Percentiles rank a stretch among this genome's conserved stretches.
Evolutionary conservation across 2,329 filamentous ascomycete species (phyloP).

Genomic region (Trichoderma semiorbis): DNA sequence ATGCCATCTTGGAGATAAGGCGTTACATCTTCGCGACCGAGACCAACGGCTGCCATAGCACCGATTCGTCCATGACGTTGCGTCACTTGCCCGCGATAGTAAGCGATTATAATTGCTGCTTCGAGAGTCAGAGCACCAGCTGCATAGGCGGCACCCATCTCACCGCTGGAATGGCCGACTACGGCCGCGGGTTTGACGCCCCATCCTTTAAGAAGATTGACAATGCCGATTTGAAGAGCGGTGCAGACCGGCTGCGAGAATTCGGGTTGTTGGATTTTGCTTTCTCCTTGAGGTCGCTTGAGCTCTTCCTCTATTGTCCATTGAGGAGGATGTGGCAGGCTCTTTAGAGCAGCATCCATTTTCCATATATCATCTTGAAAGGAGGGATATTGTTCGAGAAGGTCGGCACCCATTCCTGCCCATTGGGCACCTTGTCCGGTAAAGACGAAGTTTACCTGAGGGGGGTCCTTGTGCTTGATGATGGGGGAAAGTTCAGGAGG

Average conservation of each 20-base stretch:
- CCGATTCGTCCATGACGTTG: background rate
- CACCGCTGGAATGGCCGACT: slow-evolving; percentile 12
- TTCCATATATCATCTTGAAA: background rate
- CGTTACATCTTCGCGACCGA: background rate
- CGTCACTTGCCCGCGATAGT: slow-evolving; percentile 1
- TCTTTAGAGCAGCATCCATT: background rate
- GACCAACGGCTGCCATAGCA: slow-evolving; percentile 10
- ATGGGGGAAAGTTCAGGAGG: slow-evolving; percentile 30
- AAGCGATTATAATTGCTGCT: slow-evolving; percentile 2
- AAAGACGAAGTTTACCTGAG: slow-evolving; percentile 25
- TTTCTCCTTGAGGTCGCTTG: background rate
- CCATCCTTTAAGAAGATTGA: background rate
- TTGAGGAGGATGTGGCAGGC: background rate
- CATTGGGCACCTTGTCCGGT: slow-evolving; percentile 36
- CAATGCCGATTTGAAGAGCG: slow-evolving; percentile 3
- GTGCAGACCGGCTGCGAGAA: slow-evolving; percentile 8
- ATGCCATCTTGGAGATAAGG: slow-evolving; percentile 7
- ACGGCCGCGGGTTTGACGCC: background rate
- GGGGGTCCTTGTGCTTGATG: slow-evolving; percentile 23
- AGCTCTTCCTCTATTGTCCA: slow-evolving; percentile 12
- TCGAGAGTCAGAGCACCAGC: slow-evolving; percentile 8
- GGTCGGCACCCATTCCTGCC: slow-evolving; percentile 30
- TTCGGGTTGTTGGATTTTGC: background rate
- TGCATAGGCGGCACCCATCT: slow-evolving; percentile 26
- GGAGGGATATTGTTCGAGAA: background rate